Evolutionary conservation across 23 red algal species (phyloP).

Genomic region (Pyropia yezoensis): DNA sequence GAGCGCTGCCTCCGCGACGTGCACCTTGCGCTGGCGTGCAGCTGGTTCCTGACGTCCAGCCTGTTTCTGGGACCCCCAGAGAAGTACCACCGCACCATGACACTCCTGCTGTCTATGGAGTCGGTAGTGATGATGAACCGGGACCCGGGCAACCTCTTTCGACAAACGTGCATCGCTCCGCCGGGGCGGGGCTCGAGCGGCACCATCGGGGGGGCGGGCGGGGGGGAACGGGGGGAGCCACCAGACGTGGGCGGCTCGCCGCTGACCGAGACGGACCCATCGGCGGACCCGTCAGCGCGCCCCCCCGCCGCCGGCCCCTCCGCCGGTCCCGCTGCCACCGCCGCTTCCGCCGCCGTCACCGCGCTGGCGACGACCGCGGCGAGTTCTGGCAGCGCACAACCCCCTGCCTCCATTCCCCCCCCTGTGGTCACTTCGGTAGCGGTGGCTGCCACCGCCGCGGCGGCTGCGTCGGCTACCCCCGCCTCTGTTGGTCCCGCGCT

Average conservation of each 20-base stretch:
- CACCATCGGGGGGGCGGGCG: background rate
- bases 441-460: no score
- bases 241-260: slow-evolving; percentile 1
- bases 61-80: slow-evolving; percentile 61
- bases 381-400: no score
- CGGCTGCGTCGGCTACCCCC: no score
- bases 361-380: no score
- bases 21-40: slow-evolving; percentile 52
- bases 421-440: no score
- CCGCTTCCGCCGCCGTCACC: background rate
- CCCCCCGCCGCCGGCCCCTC: background rate
- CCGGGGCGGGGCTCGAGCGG: background rate
- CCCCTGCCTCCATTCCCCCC: no score
- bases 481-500: no score
- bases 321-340: slow-evolving; percentile 7
- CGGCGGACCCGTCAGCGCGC: background rate
- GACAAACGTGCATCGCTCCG: background rate
- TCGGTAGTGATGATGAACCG: slow-evolving; percentile 57
- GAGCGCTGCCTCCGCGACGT: slow-evolving; percentile 47
- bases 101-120: slow-evolving; percentile 65
- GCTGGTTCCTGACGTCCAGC: slow-evolving; percentile 72
- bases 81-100: slow-evolving; percentile 76
- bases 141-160: slow-evolving; percentile 36
- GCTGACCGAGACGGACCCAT: background rate
- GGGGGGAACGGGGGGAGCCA: no score